Evolutionary conservation across 441 rosid species (phyloP), one percentile per base, ranked within the genome.

Genomic region (Aquilaria agallochum): DNA sequence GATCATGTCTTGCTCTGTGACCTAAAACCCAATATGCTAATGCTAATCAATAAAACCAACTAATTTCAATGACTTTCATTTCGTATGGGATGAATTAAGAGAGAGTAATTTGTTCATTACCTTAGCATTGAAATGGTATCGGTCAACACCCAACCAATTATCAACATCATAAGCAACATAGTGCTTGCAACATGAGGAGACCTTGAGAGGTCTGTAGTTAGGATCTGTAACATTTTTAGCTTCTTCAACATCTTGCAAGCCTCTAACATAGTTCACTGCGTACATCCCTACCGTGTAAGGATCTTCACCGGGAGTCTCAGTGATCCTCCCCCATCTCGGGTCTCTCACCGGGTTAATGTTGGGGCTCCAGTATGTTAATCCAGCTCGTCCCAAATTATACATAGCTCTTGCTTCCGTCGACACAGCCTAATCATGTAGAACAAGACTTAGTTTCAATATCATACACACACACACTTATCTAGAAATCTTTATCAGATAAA

Each of bases 331-430:
- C 80, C 80, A 68, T 53, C 76, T 59, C 2, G 76, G 80, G 34
- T 76, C 75, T 27, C 75, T 34, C 3, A 52, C 66, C 2, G 72
- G 69, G 15, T 76, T 76, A 12, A 76, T 66, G 20, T 57, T 76
- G 4, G 76, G 42, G 7, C 42, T 36, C 42, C 42, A 36, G 42
- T 4, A 36, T 36, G 42, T 36, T 8, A 36, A 36, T 20, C 79
- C 79, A 7, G 72, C 68, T 4, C 62, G 64, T 5, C 80, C 76
- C 0, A 68, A 42, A 62, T 76, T 76, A 63, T 65, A 59, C 76
- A 74, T 68, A 3, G 82, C 82, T 57, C 76, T 69, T 11, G 76
- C 82, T 66, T 74, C 82, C 0, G 72, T 72, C 13, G 71, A 72
- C 4, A 76, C 76, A 46, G 53, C 76, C 79, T 75, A 40, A 5